Base-by-base conservation (phyloP, 768 basidiomycete genomes). In the Suillus plorans region DNA sequence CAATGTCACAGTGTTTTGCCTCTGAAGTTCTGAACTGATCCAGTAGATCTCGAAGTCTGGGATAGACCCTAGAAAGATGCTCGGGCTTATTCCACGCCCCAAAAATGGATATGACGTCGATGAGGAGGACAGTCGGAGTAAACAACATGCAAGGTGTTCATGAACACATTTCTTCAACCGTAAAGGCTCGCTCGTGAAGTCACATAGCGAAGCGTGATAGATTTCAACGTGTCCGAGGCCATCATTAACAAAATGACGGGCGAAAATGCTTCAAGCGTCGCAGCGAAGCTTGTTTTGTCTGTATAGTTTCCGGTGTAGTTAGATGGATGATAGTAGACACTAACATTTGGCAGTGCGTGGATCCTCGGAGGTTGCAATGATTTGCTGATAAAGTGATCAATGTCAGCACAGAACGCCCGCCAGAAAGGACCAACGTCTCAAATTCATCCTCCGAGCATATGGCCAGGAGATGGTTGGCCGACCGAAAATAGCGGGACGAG, bases 391-490 rank as follows among this genome's bases (percentile, higher is more conserved):
- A 55, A 55, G 12, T 34, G 34, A 34, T 55, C 34, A 3, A 55
- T 13, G 20, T 55, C 53, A 55, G 34, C 34, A n/a, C 20, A 63
- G 57, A 10, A 65, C 70, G 3, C 28, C 61, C 6, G 69, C 67
- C 18, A 63, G 64, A 0, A 60, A 58, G 5, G 3, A 64, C 65
- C n/a, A 71, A 61, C 1, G 64, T 53, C 9, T 69, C 67, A 7
- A 71, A 39, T 18, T 62, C 69, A 34, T 64, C 63, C 12, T 61
- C 63, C 14, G 65, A n/a, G n/a, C n/a, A n/a, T n/a, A 68, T 6
- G 70, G 70, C 70, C 70, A 71, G 1, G 63, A 57, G 1, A 58
- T 47, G 3, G 65, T 57, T 3, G 65, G 47, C 2, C 28, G 62
- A 6, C 18, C 25, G 62, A 68, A 62, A 2, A 49, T 20, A 20